Evolutionary conservation across 2,329 filamentous ascomycete genomes (phyloP), one percentile per base, ranked within the genome.

Genomic region (Didymella exigua): DNA sequence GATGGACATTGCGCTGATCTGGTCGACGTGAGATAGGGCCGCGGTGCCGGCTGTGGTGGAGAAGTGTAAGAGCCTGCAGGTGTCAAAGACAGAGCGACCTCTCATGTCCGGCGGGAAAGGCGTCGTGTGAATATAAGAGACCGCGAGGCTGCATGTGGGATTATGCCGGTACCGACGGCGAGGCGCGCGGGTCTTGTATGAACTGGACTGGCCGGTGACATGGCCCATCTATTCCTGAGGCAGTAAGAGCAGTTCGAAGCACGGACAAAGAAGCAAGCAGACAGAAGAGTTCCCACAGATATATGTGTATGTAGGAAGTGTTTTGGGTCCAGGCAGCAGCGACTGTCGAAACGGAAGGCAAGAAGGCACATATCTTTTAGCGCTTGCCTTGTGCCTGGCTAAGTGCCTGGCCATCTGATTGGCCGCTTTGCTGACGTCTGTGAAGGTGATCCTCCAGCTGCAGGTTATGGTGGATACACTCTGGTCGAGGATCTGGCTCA

Each of bases 1-100:
- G 50, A 45, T 49, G 38, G 52, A 52, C 42, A 56, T 47, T 44
- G 36, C 44, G 43, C 41, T 49, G 51, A 38, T 49, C 47, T 48
- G 38, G 38, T 34, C 34, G 26, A 21, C 13, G 33, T 38, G 27
- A 30, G 41, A 55, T 49, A 45, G 18, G 34, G 34, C 16, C 37
- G 49, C 31, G 36, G 36, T n/a, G 21, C 21, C 13, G 24, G 9
- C 19, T 30, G 49, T 26, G 18, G 46, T 50, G 46, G 46, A 49
- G 52, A 46, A 31, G 34, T 37, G 52, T 55, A 37, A 55, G 46
- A 55, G 52, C n/a, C 42, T 55, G 52, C 47, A 50, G 27, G 14
- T 42, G 41, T 37, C 34, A 64, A 61, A 63, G 49, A 49, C 36
- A 56, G 58, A 60, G 64, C 64, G 44, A 54, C 64, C 59, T 65